Percentiles rank a stretch among this genome's conserved stretches.
phyloP scores from a whole-genome alignment of 2,329 filamentous ascomycete species.

The Penicillium glabrum region DNA sequence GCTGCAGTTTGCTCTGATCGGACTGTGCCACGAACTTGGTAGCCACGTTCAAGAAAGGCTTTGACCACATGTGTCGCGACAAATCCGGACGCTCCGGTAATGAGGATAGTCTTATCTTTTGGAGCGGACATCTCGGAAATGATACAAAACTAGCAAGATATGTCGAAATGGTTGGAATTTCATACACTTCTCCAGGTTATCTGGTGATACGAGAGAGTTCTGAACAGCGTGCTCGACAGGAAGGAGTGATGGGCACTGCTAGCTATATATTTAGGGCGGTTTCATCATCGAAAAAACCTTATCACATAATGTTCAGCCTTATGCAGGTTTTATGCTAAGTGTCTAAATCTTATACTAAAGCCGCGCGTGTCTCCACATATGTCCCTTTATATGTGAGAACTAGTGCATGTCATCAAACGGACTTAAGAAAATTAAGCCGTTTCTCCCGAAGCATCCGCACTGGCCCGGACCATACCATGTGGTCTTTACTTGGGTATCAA shows the following conservation, averaged over 20 bases:
- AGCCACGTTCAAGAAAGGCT: neutral
- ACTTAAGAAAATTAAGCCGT: too few species aligned
- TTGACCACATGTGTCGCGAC: neutral
- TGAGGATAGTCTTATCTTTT: neutral
- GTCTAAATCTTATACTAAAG: neutral
- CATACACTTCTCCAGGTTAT: too few species aligned
- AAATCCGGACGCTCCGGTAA: neutral
- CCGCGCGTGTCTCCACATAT: neutral
- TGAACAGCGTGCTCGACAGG: too few species aligned
- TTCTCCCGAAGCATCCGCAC: neutral
- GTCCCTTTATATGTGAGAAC: neutral
- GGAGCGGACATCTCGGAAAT: neutral
- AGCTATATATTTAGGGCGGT: neutral
- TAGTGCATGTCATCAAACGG: too few species aligned
- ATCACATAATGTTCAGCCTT: neutral
- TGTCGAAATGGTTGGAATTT: neutral
- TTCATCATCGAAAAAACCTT: neutral
- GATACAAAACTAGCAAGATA: neutral
- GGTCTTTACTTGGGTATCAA: neutral
- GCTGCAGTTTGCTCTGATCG: neutral
- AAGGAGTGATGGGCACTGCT: neutral
- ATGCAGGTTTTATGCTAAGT: neutral
- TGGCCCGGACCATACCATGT: neutral
- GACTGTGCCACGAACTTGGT: neutral
- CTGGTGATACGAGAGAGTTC: too few species aligned